Conservation (phyloP, 768 basidiomycete species). For the Lactarius vividus region DNA sequence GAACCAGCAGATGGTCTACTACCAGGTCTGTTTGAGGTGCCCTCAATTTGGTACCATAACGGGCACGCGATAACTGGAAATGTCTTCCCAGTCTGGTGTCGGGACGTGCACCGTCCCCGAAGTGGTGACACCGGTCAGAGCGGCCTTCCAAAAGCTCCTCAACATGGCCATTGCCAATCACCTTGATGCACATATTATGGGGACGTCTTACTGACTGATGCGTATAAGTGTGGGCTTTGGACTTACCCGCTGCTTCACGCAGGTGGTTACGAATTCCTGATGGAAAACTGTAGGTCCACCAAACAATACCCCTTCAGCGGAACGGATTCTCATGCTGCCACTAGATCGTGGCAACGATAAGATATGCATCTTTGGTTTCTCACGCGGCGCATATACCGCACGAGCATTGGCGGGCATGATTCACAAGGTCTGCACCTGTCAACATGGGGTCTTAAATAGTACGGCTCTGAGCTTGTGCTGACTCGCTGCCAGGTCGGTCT, state of each 20-base stretch:
- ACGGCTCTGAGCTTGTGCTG: neutral
- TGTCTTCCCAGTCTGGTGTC: conserved; percentile 54
- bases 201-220: conserved; percentile 34
- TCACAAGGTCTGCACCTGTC: conserved; percentile 40
- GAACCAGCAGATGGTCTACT: conserved; percentile 65
- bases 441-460: conserved; percentile 33
- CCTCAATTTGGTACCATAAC: neutral
- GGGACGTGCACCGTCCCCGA: conserved; percentile 67
- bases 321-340: neutral
- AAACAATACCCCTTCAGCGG: neutral
- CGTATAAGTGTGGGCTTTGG: neutral
- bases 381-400: conserved; percentile 69
- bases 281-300: conserved; percentile 59
- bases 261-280: conserved; percentile 77
- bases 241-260: neutral
- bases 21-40: conserved; percentile 47
- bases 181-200: conserved; percentile 68
- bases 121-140: conserved; percentile 56
- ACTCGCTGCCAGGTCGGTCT: conserved; percentile 54
- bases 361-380: conserved; percentile 80
- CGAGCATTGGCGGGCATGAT: conserved; percentile 75
- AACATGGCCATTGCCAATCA: conserved; percentile 64
- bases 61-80: neutral
- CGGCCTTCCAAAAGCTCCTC: conserved; percentile 51
- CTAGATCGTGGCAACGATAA: conserved; percentile 65